phyloP scores from a whole-genome alignment of 306 rosid species.

The Arachis stenosperma region DNA sequence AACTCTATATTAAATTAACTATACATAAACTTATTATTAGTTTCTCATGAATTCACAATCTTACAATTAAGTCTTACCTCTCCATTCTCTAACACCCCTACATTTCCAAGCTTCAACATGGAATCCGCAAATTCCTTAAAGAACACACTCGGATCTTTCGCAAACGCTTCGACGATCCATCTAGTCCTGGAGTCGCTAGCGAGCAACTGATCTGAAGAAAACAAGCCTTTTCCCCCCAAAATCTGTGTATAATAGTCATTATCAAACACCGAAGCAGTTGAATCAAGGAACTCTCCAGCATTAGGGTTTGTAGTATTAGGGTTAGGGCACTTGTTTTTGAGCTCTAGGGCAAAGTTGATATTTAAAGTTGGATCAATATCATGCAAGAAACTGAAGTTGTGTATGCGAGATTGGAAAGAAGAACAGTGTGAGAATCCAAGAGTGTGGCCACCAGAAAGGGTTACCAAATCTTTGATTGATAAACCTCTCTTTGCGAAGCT shows the following conservation, averaged over 20 bases:
- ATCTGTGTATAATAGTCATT: constrained; percentile 62
- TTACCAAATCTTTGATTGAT: constrained; percentile 64
- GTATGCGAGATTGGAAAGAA: constrained; percentile 57
- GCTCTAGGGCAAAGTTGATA: constrained; percentile 49
- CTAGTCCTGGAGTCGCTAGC: constrained; percentile 58
- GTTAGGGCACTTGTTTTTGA: constrained; percentile 55
- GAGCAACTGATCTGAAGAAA: constrained; percentile 71
- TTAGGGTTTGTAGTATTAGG: constrained; percentile 44
- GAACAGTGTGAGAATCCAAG: constrained; percentile 76
- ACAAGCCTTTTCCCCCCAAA: constrained; percentile 57
- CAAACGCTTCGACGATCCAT: constrained; percentile 70
- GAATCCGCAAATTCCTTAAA: constrained; percentile 63
- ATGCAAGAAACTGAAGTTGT: constrained; percentile 49
- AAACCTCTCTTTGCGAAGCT: constrained; percentile 70
- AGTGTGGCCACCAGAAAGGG: constrained; percentile 82
- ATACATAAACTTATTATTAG: no score
- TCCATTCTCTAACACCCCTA: constrained; percentile 54
- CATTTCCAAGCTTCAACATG: constrained; percentile 72
- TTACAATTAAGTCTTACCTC: constrained; percentile 67
- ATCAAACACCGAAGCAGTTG: constrained; percentile 75
- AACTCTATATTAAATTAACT: no score
- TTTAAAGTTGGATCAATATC: constrained; percentile 63
- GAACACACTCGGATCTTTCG: constrained; percentile 60
- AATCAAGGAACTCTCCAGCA: constrained; percentile 63
- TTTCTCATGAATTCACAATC: constrained; percentile 24